Evolutionary conservation across 192 early-diverging fungal genomes (phyloP).

Genomic region (Ambispora gerdemannii): DNA sequence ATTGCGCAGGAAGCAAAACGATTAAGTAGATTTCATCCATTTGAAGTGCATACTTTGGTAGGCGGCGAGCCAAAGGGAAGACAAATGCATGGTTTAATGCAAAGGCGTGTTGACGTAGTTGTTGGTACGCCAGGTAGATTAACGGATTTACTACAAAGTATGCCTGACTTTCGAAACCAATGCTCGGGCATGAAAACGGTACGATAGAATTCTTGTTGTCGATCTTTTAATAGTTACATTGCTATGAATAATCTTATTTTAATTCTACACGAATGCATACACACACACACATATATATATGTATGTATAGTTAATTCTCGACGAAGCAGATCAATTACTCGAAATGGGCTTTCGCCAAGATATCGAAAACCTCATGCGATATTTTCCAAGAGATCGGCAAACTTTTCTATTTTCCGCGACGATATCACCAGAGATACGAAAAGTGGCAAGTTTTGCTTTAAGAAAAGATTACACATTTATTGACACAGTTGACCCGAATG

Average conservation of each 20-base stretch:
- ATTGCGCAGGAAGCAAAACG: slow-evolving; percentile 74
- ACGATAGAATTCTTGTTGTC: slow-evolving; percentile 1
- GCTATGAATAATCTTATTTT: neutral
- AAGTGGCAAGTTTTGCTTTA: slow-evolving; percentile 65
- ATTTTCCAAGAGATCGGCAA: slow-evolving; percentile 69
- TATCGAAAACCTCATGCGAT: slow-evolving; percentile 64
- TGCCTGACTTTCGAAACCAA: slow-evolving; percentile 48
- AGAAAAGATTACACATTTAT: slow-evolving; percentile 64
- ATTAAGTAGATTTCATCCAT: slow-evolving; percentile 53
- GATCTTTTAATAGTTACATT: neutral
- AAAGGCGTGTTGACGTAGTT: slow-evolving; percentile 73
- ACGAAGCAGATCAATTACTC: slow-evolving; percentile 93
- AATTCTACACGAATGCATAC: neutral
- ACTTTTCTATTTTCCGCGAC: slow-evolving; percentile 96
- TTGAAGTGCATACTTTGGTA: slow-evolving; percentile 70
- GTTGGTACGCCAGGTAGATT: slow-evolving; percentile 96
- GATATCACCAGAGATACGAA: slow-evolving; percentile 63
- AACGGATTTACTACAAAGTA: slow-evolving; percentile 64
- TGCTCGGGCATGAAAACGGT: slow-evolving; percentile 52
- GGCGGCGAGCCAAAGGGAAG: slow-evolving; percentile 67
- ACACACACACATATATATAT: neutral
- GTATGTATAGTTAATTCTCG: slow-evolving; percentile 66
- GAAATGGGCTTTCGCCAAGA: slow-evolving; percentile 93
- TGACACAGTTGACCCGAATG: slow-evolving; percentile 83
- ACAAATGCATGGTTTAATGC: slow-evolving; percentile 51